phyloP scores from a whole-genome alignment of 73 alveolate species.

The Blepharisma stoltei region DNA sequence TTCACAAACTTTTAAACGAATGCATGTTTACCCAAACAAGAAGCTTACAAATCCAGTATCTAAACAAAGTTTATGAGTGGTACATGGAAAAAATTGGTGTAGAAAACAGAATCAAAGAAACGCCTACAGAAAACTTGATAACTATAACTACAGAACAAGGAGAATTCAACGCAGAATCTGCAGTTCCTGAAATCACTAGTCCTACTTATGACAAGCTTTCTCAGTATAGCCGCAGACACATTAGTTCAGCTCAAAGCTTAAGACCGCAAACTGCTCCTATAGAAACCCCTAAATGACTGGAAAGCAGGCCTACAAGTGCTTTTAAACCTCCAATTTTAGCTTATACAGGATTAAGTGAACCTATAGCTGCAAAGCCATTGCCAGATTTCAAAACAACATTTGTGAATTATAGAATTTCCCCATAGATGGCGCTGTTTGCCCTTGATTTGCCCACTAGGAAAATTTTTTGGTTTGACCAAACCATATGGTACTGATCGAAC shows the following conservation, averaged over 20 bases:
- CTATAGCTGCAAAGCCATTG: not conserved
- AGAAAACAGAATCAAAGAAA: too few relatives aligned
- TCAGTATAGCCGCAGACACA: not conserved
- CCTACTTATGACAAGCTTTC: not conserved
- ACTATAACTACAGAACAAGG: too few relatives aligned
- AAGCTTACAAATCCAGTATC: not conserved
- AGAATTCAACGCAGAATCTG: too few relatives aligned
- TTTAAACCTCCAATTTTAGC: slow-evolving; percentile 18
- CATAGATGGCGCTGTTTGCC: too few relatives aligned
- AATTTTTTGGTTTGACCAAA: too few relatives aligned
- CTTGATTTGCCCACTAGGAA: too few relatives aligned
- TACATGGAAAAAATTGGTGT: not conserved
- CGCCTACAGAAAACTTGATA: too few relatives aligned
- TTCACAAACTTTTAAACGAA: slow-evolving; percentile 16
- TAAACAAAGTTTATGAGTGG: slow-evolving; percentile 25
- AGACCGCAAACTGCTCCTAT: slow-evolving; percentile 16
- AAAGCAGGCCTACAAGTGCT: slow-evolving; percentile 19
- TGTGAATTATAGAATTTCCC: not conserved
- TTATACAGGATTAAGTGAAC: not conserved
- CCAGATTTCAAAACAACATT: slow-evolving; percentile 9
- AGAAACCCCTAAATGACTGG: not conserved
- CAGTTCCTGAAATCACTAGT: too few relatives aligned
- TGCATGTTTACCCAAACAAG: not conserved
- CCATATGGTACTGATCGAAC: too few relatives aligned
- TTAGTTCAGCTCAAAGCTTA: not conserved